These are phyloP conservation scores for Smittium mucronatum DNA, from an alignment of 371 early-diverging fungal species.

Conservation along the genomic window DNA sequence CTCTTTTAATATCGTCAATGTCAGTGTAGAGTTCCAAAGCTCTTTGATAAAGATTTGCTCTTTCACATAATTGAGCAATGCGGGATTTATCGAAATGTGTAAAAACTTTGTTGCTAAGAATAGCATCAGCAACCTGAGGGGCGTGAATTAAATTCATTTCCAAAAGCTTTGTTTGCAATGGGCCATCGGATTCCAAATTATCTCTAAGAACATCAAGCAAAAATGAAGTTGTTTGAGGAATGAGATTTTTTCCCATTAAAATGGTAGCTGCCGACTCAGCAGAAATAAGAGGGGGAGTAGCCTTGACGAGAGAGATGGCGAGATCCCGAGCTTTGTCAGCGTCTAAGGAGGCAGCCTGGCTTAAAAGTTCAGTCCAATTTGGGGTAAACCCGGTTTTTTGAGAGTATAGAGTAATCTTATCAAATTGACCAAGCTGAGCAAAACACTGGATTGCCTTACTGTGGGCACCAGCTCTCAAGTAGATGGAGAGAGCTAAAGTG, in stretches of 20 bases:
- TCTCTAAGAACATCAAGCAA: constrained; percentile 87
- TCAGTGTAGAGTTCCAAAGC: constrained; percentile 95
- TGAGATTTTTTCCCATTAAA: constrained; percentile 80
- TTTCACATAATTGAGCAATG: constrained; percentile 88
- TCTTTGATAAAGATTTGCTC: constrained; percentile 90
- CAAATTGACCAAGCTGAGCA: constrained; percentile 90
- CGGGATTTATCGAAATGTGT: constrained; percentile 84
- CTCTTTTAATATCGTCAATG: constrained; percentile 88
- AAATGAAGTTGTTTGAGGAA: constrained; percentile 94
- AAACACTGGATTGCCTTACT: constrained; percentile 77
- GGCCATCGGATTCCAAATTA: constrained; percentile 77
- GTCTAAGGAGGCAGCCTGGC: constrained; percentile 76
- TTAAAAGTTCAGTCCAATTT: constrained; percentile 78
- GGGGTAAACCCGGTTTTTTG: constrained; percentile 87
- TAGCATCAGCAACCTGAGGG: constrained; percentile 97
- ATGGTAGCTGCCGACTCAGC: constrained; percentile 85
- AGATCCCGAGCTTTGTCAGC: constrained; percentile 91
- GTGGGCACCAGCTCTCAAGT: constrained; percentile 84
- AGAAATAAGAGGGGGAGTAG: constrained; percentile 65
- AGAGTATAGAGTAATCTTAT: constrained; percentile 89
- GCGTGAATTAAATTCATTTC: constrained; percentile 94
- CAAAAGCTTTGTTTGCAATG: constrained; percentile 86
- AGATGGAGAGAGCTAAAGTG: constrained; percentile 86
- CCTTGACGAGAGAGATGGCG: constrained; percentile 71
- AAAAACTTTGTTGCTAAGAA: constrained; percentile 88